Conservation (phyloP, 2,329 filamentous ascomycete species). For the Penicillium sp. region DNA sequence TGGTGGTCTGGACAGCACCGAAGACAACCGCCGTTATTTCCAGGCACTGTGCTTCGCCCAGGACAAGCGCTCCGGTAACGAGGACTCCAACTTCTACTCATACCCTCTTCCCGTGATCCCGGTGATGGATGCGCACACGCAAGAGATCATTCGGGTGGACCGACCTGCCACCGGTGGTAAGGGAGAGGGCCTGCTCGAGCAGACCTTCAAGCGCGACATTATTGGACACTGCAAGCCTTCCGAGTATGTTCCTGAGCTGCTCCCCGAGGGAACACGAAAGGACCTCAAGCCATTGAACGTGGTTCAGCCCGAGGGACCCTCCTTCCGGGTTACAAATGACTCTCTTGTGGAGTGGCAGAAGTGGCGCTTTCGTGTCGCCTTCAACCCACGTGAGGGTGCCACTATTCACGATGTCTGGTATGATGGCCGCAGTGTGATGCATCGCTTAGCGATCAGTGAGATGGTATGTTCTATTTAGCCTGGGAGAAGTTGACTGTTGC, state of each 20-base stretch:
- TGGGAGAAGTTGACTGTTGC: background rate
- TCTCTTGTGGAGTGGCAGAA: constrained; percentile 60
- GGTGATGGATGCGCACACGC: constrained; percentile 60
- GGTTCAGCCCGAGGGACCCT: constrained; percentile 67
- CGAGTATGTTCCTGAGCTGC: constrained; percentile 54
- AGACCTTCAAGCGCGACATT: constrained; percentile 45
- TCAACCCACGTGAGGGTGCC: constrained; percentile 62
- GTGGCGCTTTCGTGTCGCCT: constrained; percentile 65
- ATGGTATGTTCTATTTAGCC: constrained; percentile 51
- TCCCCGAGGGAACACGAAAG: constrained; percentile 45
- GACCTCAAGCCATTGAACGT: constrained; percentile 71
- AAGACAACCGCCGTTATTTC: constrained; percentile 53
- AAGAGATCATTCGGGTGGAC: constrained; percentile 58
- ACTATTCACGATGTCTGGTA: constrained; percentile 70
- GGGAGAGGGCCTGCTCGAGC: constrained; percentile 48
- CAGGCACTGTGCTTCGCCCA: constrained; percentile 54
- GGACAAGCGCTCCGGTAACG: constrained; percentile 43
- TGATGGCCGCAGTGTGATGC: constrained; percentile 64
- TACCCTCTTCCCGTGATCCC: constrained; percentile 53
- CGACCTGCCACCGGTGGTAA: constrained; percentile 54
- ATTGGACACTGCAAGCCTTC: constrained; percentile 54
- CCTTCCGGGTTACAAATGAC: constrained; percentile 52
- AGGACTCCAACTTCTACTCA: constrained; percentile 62
- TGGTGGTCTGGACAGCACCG: constrained; percentile 51
- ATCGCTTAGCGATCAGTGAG: constrained; percentile 66